phyloP scores from a whole-genome alignment of 805 yeast genomes.

The Metschnikowia aberdeeniae region DNA sequence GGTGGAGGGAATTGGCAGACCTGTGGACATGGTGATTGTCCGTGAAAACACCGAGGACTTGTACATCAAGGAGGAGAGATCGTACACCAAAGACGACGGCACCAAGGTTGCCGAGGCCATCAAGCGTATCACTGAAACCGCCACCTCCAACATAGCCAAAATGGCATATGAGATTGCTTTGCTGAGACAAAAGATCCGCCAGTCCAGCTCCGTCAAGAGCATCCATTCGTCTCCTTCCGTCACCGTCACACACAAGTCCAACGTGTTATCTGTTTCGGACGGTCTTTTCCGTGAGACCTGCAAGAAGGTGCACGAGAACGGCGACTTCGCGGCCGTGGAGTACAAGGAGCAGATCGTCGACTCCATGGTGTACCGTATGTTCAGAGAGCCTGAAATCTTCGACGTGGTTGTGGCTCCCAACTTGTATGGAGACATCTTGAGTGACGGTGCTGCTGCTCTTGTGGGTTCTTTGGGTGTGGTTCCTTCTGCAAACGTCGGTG shows the following conservation, averaged over 20 bases:
- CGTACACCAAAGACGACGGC: conserved; percentile 74
- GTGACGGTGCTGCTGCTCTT: conserved; percentile 97
- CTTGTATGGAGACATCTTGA: conserved; percentile 93
- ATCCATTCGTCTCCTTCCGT: conserved; percentile 54
- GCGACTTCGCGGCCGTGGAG: conserved; percentile 54
- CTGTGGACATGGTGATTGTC: conserved; percentile 96
- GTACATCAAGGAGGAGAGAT: conserved; percentile 88
- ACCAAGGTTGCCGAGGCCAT: conserved; percentile 94
- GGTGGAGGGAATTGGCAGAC: conserved; percentile 78
- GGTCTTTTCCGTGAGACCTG: conserved; percentile 94
- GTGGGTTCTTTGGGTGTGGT: conserved; percentile 98
- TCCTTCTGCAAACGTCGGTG: conserved; percentile 98
- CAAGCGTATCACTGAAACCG: conserved; percentile 89
- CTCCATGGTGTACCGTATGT: conserved; percentile 98
- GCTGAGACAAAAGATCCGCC: conserved; percentile 80
- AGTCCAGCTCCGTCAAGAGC: conserved; percentile 40
- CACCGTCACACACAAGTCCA: conserved; percentile 95
- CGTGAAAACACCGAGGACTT: conserved; percentile 98
- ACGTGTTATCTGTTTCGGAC: conserved; percentile 87
- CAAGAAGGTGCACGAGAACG: conserved; percentile 56
- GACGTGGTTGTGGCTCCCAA: conserved; percentile 99
- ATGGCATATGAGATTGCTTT: conserved; percentile 91
- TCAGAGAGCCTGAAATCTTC: conserved; percentile 95
- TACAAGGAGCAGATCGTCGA: conserved; percentile 96
- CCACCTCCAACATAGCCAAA: conserved; percentile 80